A percentile compares a stretch with the other conserved stretches of the same genome.
Evolutionary conservation across 441 rosid species (phyloP).

Genomic region (Aquilaria agallochum): DNA sequence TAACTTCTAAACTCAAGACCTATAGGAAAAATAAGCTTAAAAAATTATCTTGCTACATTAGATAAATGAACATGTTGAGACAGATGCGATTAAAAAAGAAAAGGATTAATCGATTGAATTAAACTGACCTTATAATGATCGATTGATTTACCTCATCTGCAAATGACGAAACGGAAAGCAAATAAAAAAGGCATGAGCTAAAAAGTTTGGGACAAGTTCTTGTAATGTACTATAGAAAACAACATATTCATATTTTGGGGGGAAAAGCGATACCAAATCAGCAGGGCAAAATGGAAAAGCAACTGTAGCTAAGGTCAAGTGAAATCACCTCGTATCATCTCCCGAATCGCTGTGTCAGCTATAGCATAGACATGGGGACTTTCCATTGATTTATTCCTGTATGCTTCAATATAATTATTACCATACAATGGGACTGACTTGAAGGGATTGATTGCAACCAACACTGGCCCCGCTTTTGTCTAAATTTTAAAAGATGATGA

Average conservation of each 20-base stretch:
- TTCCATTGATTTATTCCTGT: slow-evolving; percentile 69
- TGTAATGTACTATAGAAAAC: too few species aligned
- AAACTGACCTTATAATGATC: slow-evolving; percentile 92
- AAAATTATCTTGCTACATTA: too few species aligned
- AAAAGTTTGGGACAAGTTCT: background rate
- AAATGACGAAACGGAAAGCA: slow-evolving; percentile 24
- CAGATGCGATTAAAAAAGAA: too few species aligned
- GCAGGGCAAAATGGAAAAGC: slow-evolving; percentile 1
- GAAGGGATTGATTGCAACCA: slow-evolving; percentile 98
- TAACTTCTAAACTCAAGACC: too few species aligned
- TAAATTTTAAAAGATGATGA: slow-evolving; percentile 23
- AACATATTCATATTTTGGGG: too few species aligned
- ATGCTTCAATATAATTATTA: slow-evolving; percentile 74
- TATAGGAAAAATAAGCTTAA: too few species aligned
- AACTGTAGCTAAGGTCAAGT: slow-evolving; percentile 10
- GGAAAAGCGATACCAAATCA: too few species aligned
- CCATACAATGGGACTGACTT: slow-evolving; percentile 88
- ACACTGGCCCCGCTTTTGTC: slow-evolving; percentile 99
- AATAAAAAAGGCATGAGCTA: slow-evolving; percentile 18
- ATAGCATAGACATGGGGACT: slow-evolving; percentile 98
- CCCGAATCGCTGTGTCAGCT: slow-evolving; percentile 92
- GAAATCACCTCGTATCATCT: slow-evolving; percentile 88
- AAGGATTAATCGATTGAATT: too few species aligned
- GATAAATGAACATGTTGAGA: too few species aligned
- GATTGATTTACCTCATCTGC: slow-evolving; percentile 99